Evolutionary conservation across 1,139 yeast genomes (phyloP).

Genomic region (Hyphopichia pseudoburtonii): DNA sequence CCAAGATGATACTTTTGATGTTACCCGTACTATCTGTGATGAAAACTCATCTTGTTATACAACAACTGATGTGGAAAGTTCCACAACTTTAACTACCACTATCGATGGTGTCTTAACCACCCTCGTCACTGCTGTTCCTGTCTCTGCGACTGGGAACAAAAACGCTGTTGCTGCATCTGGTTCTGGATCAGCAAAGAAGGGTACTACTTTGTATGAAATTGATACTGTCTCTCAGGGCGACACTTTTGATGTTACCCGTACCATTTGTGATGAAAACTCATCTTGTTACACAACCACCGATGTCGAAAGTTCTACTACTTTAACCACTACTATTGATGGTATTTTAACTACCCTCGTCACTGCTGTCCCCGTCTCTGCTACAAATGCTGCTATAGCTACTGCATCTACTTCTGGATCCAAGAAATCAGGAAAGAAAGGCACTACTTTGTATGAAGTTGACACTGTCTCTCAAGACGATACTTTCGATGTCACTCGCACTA

Average conservation of each 20-base stretch:
- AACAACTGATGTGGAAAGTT: constrained; percentile 21
- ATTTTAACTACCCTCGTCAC: constrained; percentile 38
- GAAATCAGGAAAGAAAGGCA: constrained; percentile 13
- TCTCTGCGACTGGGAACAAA: constrained; percentile 4
- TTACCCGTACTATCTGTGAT: constrained; percentile 22
- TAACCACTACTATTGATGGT: constrained; percentile 42
- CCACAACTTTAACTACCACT: constrained; percentile 26
- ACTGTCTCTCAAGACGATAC: constrained; percentile 25
- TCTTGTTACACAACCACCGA: constrained; percentile 39
- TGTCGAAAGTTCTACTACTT: constrained; percentile 33
- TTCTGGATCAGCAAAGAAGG: constrained; percentile 13
- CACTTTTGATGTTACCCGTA: constrained; percentile 26
- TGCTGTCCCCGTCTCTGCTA: constrained; percentile 10
- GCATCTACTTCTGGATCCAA: constrained; percentile 8
- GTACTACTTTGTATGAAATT: constrained; percentile 27
- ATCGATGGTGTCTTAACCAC: constrained; percentile 27
- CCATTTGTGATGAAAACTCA: constrained; percentile 33
- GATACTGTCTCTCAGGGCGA: constrained; percentile 29
- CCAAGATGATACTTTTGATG: constrained; percentile 19
- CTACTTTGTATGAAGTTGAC: constrained; percentile 30
- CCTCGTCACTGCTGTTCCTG: constrained; percentile 14
- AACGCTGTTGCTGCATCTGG: constrained; percentile 9
- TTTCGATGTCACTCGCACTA: constrained; percentile 31
- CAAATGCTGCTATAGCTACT: constrained; percentile 6
- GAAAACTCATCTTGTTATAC: constrained; percentile 16